A percentile compares a stretch with the other conserved stretches of the same genome.
Evolutionary conservation across 225 moss, liverwort and hornwort species (phyloP).

Genomic region (Physcomitrium patens): DNA sequence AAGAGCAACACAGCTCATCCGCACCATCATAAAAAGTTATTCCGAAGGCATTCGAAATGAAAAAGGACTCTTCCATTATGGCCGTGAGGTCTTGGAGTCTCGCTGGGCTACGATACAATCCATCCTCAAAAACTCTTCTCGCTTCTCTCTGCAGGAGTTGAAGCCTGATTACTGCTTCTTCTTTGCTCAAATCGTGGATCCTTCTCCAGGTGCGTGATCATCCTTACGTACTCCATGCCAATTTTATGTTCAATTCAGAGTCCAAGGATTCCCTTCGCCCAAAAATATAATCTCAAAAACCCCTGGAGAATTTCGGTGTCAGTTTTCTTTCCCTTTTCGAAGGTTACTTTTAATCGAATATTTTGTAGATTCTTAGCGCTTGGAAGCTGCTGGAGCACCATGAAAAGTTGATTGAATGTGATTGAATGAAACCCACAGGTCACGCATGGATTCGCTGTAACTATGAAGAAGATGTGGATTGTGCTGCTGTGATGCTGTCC

Average conservation of each 20-base stretch:
- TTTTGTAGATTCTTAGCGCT: not conserved
- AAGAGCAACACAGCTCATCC: conserved; percentile 52
- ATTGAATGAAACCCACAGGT: conserved; percentile 32
- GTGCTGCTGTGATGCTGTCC: conserved; percentile 35
- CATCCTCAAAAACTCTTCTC: conserved; percentile 47
- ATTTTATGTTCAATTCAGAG: not conserved
- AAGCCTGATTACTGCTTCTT: conserved; percentile 59
- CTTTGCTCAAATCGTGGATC: conserved; percentile 47
- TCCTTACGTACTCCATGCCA: not conserved
- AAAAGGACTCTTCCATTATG: conserved; percentile 59
- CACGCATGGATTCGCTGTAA: conserved; percentile 75
- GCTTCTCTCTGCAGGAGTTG: conserved; percentile 59
- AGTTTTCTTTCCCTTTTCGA: not conserved
- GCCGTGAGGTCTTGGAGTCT: conserved; percentile 42
- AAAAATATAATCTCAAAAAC: not conserved
- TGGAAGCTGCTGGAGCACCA: not conserved
- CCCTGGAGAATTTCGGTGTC: not conserved
- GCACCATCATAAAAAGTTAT: conserved; percentile 42
- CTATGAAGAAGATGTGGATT: conserved; percentile 52
- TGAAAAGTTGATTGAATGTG: not conserved
- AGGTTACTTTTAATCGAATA: not conserved
- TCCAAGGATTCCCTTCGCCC: not conserved
- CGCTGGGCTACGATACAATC: conserved; percentile 58
- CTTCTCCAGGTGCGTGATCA: conserved; percentile 65
- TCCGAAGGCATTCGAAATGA: conserved; percentile 31